phyloP scores from a whole-genome alignment of 192 early-diverging fungal genomes.

The Kappamyces sp. region DNA sequence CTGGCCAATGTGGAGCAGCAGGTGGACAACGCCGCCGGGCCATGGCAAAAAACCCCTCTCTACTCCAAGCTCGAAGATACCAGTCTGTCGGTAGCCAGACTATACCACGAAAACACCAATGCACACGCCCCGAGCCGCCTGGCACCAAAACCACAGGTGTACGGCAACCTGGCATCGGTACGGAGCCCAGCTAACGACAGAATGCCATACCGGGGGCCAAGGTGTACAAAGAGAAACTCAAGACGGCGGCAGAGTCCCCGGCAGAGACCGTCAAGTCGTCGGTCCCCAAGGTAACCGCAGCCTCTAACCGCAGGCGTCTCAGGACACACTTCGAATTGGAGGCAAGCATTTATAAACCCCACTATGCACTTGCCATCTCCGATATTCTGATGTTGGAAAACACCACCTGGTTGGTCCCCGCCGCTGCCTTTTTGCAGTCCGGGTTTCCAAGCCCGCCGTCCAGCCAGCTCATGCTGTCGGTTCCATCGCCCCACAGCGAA shows the following conservation, averaged over 20 bases:
- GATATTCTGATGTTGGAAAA: no score
- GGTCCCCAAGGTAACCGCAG: no score
- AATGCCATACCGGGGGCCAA: constrained; percentile 3
- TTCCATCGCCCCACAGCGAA: constrained; percentile 32
- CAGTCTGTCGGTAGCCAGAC: constrained; percentile 31
- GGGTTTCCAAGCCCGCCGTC: constrained; percentile 27
- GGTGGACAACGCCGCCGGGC: constrained; percentile 24
- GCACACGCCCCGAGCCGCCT: neutral
- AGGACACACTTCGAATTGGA: neutral
- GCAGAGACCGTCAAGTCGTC: no score
- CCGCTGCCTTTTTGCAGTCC: neutral
- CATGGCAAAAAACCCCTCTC: constrained; percentile 44
- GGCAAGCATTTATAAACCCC: constrained; percentile 7
- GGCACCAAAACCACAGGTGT: neutral
- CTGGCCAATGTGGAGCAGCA: constrained; percentile 22
- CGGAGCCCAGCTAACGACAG: constrained; percentile 1
- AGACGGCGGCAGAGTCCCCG: neutral
- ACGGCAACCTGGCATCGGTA: neutral
- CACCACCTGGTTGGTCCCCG: no score
- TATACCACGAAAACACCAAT: constrained; percentile 30
- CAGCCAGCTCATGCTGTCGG: constrained; percentile 31
- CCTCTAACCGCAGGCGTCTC: no score
- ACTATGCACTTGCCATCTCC: no score
- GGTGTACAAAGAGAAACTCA: constrained; percentile 6
- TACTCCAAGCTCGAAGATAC: constrained; percentile 44